A percentile compares a stretch with the other conserved stretches of the same genome.
phyloP scores from a whole-genome alignment of 768 basidiomycete species.

The Phylloporus arenicola region DNA sequence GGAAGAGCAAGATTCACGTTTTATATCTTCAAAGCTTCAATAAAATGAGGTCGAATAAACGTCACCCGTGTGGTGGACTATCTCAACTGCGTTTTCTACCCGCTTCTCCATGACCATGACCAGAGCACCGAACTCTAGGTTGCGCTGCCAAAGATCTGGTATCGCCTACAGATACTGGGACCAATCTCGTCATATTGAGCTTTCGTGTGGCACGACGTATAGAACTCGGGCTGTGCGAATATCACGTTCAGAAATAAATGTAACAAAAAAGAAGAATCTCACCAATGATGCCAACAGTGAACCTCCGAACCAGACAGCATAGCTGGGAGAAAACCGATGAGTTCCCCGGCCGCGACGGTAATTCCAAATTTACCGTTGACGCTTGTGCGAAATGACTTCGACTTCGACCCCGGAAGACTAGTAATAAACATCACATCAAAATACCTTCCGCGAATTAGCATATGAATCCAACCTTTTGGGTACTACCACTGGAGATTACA shows the following conservation, averaged over 20 bases:
- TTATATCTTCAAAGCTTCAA: background rate
- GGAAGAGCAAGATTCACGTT: background rate
- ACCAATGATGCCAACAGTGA: conserved; percentile 90
- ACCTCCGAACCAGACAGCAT: conserved; percentile 98
- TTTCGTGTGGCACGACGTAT: conserved; percentile 89
- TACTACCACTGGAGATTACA: conserved; percentile 66
- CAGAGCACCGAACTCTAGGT: conserved; percentile 38
- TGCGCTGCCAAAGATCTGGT: conserved; percentile 90
- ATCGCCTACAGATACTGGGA: conserved; percentile 86
- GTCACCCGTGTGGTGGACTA: background rate
- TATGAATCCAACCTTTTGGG: conserved; percentile 54
- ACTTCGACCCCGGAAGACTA: conserved; percentile 98
- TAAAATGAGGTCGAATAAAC: background rate
- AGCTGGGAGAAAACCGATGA: conserved; percentile 37
- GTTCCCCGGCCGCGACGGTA: background rate
- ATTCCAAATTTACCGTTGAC: conserved; percentile 61
- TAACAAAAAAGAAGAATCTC: conserved; percentile 24
- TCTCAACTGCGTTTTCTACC: background rate
- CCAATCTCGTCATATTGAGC: conserved; percentile 93
- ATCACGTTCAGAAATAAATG: conserved; percentile 1
- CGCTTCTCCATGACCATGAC: background rate
- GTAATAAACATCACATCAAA: conserved; percentile 3
- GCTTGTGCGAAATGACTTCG: conserved; percentile 97
- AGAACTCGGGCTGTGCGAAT: conserved; percentile 78
- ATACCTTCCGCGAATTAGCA: background rate